phyloP scores from a whole-genome alignment of 139 green algal genomes.

The Chlorella sorokiniana region DNA sequence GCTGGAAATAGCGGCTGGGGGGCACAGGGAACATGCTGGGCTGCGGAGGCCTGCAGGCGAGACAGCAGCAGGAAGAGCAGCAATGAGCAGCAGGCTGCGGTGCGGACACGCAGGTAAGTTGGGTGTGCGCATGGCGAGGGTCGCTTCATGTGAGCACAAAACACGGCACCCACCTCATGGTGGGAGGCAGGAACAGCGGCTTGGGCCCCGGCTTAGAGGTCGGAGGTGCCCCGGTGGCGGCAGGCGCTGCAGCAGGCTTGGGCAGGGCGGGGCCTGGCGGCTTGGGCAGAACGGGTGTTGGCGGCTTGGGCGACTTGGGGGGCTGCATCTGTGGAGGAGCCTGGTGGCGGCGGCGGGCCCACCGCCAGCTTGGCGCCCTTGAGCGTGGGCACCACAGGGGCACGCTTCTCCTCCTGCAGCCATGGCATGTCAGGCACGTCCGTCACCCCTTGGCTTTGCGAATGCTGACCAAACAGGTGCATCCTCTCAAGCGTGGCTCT shows the following conservation, averaged over 20 bases:
- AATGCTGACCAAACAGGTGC: no score
- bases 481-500: no score
- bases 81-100: neutral
- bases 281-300: neutral
- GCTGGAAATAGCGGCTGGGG: constrained; percentile 5
- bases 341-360: neutral
- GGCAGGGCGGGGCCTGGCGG: neutral
- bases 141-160: neutral
- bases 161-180: constrained; percentile 2
- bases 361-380: constrained; percentile 13
- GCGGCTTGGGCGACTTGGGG: neutral
- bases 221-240: neutral
- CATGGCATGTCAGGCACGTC: no score
- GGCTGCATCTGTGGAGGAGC: neutral
- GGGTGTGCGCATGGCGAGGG: no score
- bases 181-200: constrained; percentile 28
- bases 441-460: no score
- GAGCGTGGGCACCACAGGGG: neutral
- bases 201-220: constrained; percentile 5
- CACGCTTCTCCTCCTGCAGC: neutral
- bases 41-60: constrained; percentile 2
- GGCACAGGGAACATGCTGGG: neutral
- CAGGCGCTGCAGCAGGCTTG: neutral
- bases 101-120: no score
- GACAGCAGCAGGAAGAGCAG: neutral